Evolutionary conservation across 225 moss, liverwort and hornwort species (phyloP), one percentile per base, ranked within the genome.

Genomic region (Neckera pumila): DNA sequence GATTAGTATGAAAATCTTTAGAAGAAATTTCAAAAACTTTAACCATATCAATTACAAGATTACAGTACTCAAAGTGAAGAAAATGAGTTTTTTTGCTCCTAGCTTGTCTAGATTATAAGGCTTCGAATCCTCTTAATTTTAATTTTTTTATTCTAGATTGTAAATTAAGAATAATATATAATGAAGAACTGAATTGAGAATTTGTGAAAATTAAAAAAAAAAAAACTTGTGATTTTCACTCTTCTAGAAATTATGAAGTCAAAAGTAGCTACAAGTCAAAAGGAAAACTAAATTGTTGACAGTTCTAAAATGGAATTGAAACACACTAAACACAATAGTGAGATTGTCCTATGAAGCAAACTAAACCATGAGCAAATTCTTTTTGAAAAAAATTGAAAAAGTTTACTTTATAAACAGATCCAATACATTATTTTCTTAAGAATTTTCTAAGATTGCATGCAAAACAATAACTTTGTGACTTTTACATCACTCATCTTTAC

Each of bases 11-110:
- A 17, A 3, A 34, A 64, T 64, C 3, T 64, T 64, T 17, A 3
- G 18, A 64, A 17, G 9, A 63, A 63, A 31, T 17, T 34, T 34
- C 15, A 36, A 64, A 30, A 65, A 11, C 36, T 65, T 65, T 19
- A 5, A 65, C 1, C 1, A 1, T 10, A 66, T 36, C 2, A 0
- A 18, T 65, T 4, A 11, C 1, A n/a, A 66, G n/a, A 11, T n/a
- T 6, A 20, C 3, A 66, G 6, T 2, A 1, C 11, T 20, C 2
- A 49, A 49, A 49, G 49, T n/a, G 20, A n/a, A 67, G 10, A 21
- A 12, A n/a, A n/a, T 0, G 2, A 11, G 0, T 12, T n/a, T 67
- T 49, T 36, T 21, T n/a, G 21, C 1, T 67, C 12, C 21, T 67
- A 67, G 4, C 1, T 1, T n/a, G 1, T 21, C 3, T n/a, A 21